phyloP scores from a whole-genome alignment of 805 yeast genomes.

The Nakazawaea populi region DNA sequence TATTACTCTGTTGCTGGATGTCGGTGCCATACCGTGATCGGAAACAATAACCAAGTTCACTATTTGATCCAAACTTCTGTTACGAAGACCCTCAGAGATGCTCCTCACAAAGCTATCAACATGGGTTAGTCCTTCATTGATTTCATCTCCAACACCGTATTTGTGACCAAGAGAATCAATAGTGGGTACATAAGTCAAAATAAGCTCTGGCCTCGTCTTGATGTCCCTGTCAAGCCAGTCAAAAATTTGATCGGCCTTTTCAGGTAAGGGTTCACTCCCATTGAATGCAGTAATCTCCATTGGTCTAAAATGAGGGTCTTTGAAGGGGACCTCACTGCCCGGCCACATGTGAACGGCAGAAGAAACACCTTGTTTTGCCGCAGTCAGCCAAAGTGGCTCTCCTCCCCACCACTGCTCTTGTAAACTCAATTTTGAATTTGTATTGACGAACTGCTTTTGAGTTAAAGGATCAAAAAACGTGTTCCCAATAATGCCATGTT shows the following conservation, averaged over 20 bases:
- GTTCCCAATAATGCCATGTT: slow-evolving; percentile 86
- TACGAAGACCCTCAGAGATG: slow-evolving; percentile 39
- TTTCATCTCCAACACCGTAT: slow-evolving; percentile 61
- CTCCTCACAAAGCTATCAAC: slow-evolving; percentile 63
- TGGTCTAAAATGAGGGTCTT: slow-evolving; percentile 35
- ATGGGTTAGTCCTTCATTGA: slow-evolving; percentile 46
- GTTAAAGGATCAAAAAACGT: slow-evolving; percentile 62
- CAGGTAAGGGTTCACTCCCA: slow-evolving; percentile 50
- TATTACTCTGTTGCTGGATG: slow-evolving; percentile 61
- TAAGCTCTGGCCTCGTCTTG: slow-evolving; percentile 61
- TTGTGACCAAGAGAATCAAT: slow-evolving; percentile 76
- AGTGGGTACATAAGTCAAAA: slow-evolving; percentile 74
- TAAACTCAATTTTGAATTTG: slow-evolving; percentile 45
- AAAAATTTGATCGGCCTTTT: slow-evolving; percentile 53
- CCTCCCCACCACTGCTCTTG: slow-evolving; percentile 80
- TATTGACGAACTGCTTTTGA: slow-evolving; percentile 55
- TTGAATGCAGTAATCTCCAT: slow-evolving; percentile 58
- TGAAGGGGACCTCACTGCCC: slow-evolving; percentile 72
- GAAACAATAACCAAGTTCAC: slow-evolving; percentile 76
- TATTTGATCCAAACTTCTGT: slow-evolving; percentile 54
- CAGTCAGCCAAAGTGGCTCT: slow-evolving; percentile 84
- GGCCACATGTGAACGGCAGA: slow-evolving; percentile 97
- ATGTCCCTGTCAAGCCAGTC: slow-evolving; percentile 63
- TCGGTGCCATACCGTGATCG: slow-evolving; percentile 94
- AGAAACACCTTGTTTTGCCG: slow-evolving; percentile 50